Evolutionary conservation across 345 rosid genomes (phyloP).

Genomic region (Angophora floribunda): DNA sequence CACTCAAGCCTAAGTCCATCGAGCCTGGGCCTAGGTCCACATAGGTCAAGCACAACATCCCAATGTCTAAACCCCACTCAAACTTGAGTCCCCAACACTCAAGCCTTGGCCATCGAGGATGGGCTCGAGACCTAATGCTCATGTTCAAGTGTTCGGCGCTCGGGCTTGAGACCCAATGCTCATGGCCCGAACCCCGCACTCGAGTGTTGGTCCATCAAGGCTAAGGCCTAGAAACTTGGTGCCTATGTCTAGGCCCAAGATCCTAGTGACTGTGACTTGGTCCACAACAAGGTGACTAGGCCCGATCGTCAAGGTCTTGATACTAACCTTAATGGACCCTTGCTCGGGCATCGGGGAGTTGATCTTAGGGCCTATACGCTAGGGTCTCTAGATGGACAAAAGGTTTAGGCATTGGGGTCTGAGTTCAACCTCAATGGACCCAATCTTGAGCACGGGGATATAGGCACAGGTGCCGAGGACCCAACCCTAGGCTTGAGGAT

Average conservation of each 20-base stretch:
- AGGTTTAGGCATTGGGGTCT: not conserved
- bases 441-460: too few species aligned
- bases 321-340: not conserved
- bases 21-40: not conserved
- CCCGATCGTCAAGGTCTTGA: not conserved
- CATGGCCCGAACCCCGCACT: rapidly evolving
- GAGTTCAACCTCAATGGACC: rapidly evolving
- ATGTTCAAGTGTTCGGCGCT: rapidly evolving
- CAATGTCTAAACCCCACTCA: rapidly evolving
- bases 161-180: not conserved
- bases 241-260: rapidly evolving
- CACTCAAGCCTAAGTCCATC: not conserved
- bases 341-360: not conserved
- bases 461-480: too few species aligned
- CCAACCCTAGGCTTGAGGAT: too few species aligned
- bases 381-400: too few species aligned
- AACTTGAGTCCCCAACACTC: not conserved
- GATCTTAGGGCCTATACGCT: too few species aligned
- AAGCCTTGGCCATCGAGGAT: rapidly evolving
- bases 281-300: not conserved
- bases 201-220: rapidly evolving
- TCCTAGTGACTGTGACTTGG: rapidly evolving
- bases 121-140: not conserved
- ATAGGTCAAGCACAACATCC: not conserved
- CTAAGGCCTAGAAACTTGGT: rapidly evolving